Percentiles rank a stretch among this genome's conserved stretches.
Conservation (phyloP, 352 stramenopile genomes). For the Vaucheria bursata region DNA sequence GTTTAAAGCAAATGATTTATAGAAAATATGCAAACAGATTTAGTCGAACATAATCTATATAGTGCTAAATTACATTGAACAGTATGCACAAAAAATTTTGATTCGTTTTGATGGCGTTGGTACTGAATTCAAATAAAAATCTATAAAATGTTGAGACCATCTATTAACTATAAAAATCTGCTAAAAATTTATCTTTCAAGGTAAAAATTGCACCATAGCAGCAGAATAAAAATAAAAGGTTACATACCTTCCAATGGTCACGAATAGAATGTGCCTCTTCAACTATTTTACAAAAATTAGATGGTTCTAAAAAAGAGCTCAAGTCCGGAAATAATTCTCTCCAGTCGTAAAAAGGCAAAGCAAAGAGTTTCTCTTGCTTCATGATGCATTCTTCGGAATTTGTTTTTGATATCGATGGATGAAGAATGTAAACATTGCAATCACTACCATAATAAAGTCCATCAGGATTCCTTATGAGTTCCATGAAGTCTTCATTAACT, state of each 20-base stretch:
- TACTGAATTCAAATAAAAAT: neutral
- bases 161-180: neutral
- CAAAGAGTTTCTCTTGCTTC: neutral
- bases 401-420: neutral
- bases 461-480: neutral
- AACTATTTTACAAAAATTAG: constrained; percentile 61
- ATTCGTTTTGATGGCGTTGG: neutral
- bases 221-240: constrained; percentile 1
- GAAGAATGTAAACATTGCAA: neutral
- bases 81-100: too few relatives aligned
- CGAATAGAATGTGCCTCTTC: constrained; percentile 57
- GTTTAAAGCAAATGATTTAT: neutral
- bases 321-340: constrained; percentile 65
- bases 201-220: neutral
- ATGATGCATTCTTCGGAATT: neutral
- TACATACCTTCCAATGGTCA: neutral
- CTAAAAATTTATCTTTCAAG: neutral
- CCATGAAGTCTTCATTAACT: neutral
- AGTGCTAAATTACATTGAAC: neutral
- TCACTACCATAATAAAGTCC: neutral
- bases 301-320: constrained; percentile 55
- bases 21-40: neutral
- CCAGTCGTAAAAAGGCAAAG: constrained; percentile 18
- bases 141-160: neutral
- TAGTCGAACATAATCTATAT: neutral